Evolutionary conservation across 768 basidiomycete species (phyloP).

Genomic region (Psilocybe subaeruginosa): DNA sequence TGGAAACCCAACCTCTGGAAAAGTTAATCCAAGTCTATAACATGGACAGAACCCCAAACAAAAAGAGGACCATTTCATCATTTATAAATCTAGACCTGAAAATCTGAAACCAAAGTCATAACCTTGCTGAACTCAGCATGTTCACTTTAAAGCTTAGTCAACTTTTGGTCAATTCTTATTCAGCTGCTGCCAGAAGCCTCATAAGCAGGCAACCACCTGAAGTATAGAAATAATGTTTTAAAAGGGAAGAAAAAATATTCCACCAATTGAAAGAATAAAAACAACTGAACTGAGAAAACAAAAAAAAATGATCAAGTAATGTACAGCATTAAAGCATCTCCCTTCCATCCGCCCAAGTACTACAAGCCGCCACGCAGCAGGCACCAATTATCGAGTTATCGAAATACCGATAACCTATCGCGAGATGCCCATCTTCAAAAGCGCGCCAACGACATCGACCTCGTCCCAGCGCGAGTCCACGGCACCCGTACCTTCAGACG

Average conservation of each 20-base stretch:
- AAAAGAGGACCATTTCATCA: slow-evolving; percentile 5
- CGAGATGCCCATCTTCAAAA: slow-evolving; percentile 85
- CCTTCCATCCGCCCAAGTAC: background rate
- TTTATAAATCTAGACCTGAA: background rate
- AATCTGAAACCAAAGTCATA: too few species aligned
- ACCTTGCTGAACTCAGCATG: too few species aligned
- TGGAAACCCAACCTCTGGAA: background rate
- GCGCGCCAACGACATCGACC: slow-evolving; percentile 86
- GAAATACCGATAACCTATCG: slow-evolving; percentile 36
- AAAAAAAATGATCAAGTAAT: slow-evolving; percentile 15
- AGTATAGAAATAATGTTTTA: too few species aligned
- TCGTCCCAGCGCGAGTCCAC: slow-evolving; percentile 74
- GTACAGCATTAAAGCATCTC: slow-evolving; percentile 18
- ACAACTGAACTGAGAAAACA: slow-evolving; percentile 6
- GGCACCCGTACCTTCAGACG: slow-evolving; percentile 38
- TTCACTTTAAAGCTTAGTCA: too few species aligned
- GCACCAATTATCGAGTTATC: background rate
- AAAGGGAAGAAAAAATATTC: background rate
- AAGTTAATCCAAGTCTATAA: slow-evolving; percentile 1
- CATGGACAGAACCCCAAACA: slow-evolving; percentile 17
- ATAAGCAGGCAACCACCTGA: too few species aligned
- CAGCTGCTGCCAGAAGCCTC: too few species aligned
- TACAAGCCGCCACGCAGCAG: background rate
- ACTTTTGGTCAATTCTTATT: too few species aligned
- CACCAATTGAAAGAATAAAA: background rate